Conservation (phyloP, 164 flowering plant genomes). For the Stephania cephalantha region DNA sequence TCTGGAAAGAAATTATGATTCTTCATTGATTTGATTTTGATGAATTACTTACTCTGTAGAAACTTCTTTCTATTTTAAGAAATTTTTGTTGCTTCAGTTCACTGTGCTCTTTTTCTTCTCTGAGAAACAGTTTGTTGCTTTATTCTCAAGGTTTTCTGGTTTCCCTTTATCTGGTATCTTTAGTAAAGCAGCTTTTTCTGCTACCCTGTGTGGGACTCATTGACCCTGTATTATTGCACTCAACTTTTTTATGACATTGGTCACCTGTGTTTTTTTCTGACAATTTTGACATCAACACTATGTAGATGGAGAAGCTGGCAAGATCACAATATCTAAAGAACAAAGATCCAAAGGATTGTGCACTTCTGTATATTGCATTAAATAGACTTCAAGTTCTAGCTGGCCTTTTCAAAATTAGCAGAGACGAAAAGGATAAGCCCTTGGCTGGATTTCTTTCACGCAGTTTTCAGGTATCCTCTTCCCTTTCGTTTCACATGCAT, state of each 20-base stretch:
- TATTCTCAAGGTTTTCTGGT: no score
- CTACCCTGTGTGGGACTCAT: no score
- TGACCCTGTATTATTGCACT: no score
- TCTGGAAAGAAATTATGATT: not conserved
- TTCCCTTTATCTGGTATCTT: no score
- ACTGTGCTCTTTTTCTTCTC: not conserved
- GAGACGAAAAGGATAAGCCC: slow-evolving; percentile 94
- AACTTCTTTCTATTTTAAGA: no score
- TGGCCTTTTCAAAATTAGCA: slow-evolving; percentile 90
- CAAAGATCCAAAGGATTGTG: slow-evolving; percentile 90
- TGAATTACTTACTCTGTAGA: no score
- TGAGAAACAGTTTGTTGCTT: no score
- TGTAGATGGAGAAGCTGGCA: slow-evolving; percentile 96
- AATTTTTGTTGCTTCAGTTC: no score
- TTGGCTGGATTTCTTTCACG: slow-evolving; percentile 89
- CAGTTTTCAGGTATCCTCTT: slow-evolving; percentile 73
- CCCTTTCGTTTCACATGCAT: not conserved
- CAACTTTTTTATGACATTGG: not conserved
- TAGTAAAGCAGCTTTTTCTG: no score
- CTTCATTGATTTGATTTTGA: no score
- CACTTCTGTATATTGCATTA: slow-evolving; percentile 78
- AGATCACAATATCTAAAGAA: slow-evolving; percentile 75
- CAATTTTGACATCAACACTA: slow-evolving; percentile 11
- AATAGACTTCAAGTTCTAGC: slow-evolving; percentile 92
- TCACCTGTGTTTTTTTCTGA: slow-evolving; percentile 8